Percentiles rank a stretch among this genome's conserved stretches.
Evolutionary conservation across 2,329 filamentous ascomycete genomes (phyloP).

Genomic region (Graphilbum ipis-grandicollis): DNA sequence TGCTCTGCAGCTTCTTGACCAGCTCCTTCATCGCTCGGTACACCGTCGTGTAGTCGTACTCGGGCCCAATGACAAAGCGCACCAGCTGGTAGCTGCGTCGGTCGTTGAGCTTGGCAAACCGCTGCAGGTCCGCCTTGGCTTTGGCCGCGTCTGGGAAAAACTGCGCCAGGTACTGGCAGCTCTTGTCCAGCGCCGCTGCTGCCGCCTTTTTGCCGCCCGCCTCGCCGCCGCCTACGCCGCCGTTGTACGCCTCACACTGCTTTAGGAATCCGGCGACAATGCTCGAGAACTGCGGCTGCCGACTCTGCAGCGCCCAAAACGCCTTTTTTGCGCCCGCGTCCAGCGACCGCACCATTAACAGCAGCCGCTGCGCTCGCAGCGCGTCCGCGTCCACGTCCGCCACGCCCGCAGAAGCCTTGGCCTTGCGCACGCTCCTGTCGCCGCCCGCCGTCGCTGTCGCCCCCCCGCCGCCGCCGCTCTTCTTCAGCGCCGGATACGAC

Average conservation of each 20-base stretch:
- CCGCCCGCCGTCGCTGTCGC: conserved; percentile 37
- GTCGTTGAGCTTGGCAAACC: conserved; percentile 83
- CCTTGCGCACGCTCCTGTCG: background rate
- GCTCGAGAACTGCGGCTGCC: conserved; percentile 57
- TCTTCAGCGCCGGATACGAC: conserved; percentile 58
- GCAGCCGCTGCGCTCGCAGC: conserved; percentile 66
- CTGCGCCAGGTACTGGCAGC: conserved; percentile 55
- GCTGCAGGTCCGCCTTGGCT: conserved; percentile 63
- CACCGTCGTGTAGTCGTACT: conserved; percentile 85
- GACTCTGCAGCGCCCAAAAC: conserved; percentile 70
- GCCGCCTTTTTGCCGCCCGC: conserved; percentile 54
- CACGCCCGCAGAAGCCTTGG: background rate
- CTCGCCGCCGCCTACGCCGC: conserved; percentile 58
- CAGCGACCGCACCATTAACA: conserved; percentile 64
- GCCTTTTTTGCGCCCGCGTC: conserved; percentile 66
- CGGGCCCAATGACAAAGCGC: conserved; percentile 65
- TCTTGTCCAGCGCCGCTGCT: conserved; percentile 50
- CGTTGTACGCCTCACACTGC: conserved; percentile 79
- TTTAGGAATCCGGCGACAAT: conserved; percentile 63
- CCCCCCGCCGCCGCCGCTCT: conserved; percentile 14
- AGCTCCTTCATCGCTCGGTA: conserved; percentile 82
- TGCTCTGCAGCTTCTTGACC: conserved; percentile 59
- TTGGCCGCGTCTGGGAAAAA: conserved; percentile 61
- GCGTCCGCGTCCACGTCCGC: conserved; percentile 47
- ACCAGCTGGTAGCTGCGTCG: conserved; percentile 80